Evolutionary conservation across 2,329 filamentous ascomycete genomes (phyloP).

Genomic region (Seiridium unicorne): DNA sequence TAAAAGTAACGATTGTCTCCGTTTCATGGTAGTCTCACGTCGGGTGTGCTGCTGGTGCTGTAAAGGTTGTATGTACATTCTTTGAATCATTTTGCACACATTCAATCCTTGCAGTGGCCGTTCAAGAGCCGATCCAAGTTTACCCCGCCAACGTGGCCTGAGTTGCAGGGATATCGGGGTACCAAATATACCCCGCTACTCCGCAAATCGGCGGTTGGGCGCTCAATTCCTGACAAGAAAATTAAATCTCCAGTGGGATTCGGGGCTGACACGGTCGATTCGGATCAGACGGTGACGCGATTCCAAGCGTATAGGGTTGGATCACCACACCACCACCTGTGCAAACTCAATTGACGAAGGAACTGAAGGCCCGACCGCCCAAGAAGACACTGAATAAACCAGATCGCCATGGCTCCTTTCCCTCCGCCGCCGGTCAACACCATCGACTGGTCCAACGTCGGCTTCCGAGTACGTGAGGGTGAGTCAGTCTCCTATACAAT

Average conservation of each 20-base stretch:
- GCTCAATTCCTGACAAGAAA: neutral
- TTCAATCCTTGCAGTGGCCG: neutral
- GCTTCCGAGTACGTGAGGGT: slow-evolving; percentile 92
- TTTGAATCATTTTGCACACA: no score
- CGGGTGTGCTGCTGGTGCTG: no score
- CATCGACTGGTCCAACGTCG: slow-evolving; percentile 92
- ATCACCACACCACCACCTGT: no score
- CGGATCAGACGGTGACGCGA: no score
- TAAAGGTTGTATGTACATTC: no score
- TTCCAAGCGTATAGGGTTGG: no score
- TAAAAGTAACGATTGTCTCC: no score
- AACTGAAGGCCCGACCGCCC: neutral
- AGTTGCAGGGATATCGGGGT: neutral
- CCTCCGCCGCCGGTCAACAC: slow-evolving; percentile 76
- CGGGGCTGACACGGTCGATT: neutral
- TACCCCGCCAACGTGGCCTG: no score
- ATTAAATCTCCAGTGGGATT: neutral
- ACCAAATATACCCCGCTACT: slow-evolving; percentile 5
- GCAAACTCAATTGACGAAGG: no score
- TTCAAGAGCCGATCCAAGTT: no score
- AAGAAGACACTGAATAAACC: neutral
- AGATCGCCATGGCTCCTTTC: slow-evolving; percentile 50
- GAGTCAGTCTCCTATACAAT: slow-evolving; percentile 21
- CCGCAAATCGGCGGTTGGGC: slow-evolving; percentile 8
- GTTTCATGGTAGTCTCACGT: no score